Evolutionary conservation across 805 yeast genomes (phyloP).

Genomic region (Wickerhamiella australiensis): DNA sequence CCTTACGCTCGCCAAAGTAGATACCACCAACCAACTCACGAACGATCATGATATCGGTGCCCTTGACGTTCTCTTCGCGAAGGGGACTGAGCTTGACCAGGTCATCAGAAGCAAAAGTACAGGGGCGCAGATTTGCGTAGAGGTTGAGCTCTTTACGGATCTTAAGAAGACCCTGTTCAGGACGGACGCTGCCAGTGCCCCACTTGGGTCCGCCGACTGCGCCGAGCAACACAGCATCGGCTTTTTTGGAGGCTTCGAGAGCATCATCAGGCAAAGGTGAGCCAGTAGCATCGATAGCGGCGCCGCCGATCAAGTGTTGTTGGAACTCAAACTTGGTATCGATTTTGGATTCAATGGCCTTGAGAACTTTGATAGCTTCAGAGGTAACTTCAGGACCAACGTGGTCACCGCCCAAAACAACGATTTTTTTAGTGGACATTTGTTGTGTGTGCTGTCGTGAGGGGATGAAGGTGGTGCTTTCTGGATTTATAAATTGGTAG

Average conservation of each 20-base stretch:
- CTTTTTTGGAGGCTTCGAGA: constrained; percentile 64
- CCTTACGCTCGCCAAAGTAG: constrained; percentile 90
- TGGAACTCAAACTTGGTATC: constrained; percentile 59
- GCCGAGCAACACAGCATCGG: constrained; percentile 93
- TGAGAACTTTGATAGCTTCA: constrained; percentile 85
- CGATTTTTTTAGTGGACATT: constrained; percentile 49
- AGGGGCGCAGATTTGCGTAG: constrained; percentile 94
- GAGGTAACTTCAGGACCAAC: constrained; percentile 82
- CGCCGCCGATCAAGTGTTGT: constrained; percentile 90
- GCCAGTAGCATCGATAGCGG: constrained; percentile 96
- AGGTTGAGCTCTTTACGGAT: constrained; percentile 88
- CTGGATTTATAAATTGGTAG: neutral
- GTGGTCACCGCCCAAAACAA: constrained; percentile 92
- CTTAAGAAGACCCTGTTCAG: constrained; percentile 90
- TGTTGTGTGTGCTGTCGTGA: neutral
- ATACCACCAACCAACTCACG: constrained; percentile 98
- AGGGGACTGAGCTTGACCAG: constrained; percentile 80
- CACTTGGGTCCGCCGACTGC: constrained; percentile 99
- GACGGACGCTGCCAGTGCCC: constrained; percentile 95
- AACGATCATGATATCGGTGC: constrained; percentile 85
- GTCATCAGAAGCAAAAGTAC: constrained; percentile 79
- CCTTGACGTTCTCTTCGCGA: constrained; percentile 70
- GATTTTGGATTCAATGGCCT: constrained; percentile 54
- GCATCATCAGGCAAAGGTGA: constrained; percentile 79
- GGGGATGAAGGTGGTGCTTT: neutral